Evolutionary conservation across 2,329 filamentous ascomycete species (phyloP).

Genomic region (Aspergillus pseudoglaucus): DNA sequence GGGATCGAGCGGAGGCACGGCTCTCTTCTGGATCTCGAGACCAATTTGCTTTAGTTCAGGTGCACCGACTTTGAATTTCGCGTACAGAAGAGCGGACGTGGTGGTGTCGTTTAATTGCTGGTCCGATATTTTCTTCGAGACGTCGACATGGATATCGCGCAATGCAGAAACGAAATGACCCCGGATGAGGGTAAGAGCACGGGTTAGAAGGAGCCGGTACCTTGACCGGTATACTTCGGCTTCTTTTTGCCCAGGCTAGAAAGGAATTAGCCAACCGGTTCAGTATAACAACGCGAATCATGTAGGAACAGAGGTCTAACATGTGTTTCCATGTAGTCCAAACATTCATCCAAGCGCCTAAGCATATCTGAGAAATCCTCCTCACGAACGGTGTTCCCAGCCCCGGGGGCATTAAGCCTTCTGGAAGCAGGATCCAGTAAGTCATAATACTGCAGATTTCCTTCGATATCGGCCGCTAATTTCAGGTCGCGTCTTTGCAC

Average conservation of each 20-base stretch:
- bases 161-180: constrained; percentile 60
- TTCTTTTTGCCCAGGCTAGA: constrained; percentile 73
- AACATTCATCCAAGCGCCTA: constrained; percentile 77
- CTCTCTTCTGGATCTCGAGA: constrained; percentile 61
- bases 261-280: constrained; percentile 15
- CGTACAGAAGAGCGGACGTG: constrained; percentile 63
- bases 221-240: constrained; percentile 80
- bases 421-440: constrained; percentile 88
- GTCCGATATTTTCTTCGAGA: constrained; percentile 57
- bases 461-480: constrained; percentile 76
- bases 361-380: constrained; percentile 85
- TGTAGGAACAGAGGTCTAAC: constrained; percentile 41
- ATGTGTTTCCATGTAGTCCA: constrained; percentile 86
- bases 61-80: constrained; percentile 63
- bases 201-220: constrained; percentile 73
- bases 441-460: constrained; percentile 88
- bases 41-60: constrained; percentile 60
- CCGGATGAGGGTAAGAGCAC: constrained; percentile 60
- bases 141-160: constrained; percentile 56
- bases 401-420: constrained; percentile 84
- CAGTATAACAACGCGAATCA: neutral
- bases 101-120: constrained; percentile 66
- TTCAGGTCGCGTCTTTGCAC: constrained; percentile 74
- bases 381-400: constrained; percentile 75
- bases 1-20: constrained; percentile 53